These are phyloP conservation scores for Fusarium sp. DNA, from an alignment of 2,329 filamentous ascomycete genomes.

Conservation along the genomic window DNA sequence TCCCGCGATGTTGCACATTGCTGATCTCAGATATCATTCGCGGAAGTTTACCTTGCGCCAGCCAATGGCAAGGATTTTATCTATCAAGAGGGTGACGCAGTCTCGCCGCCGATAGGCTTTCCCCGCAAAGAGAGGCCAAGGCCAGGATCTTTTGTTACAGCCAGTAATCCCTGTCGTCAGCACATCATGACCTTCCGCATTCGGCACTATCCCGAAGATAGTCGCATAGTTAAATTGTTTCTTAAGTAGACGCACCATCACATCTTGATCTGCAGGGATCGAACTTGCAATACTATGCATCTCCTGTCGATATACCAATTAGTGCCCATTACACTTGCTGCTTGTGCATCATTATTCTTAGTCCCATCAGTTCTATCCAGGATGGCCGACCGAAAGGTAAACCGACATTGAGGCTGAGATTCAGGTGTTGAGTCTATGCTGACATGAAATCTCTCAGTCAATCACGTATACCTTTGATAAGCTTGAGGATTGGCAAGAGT, in stretches of 20 bases:
- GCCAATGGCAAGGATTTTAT: background rate
- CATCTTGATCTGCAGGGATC: background rate
- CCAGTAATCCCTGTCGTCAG: conserved; percentile 7
- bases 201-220: conserved; percentile 18
- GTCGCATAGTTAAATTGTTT: conserved; percentile 10
- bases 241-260: conserved; percentile 14
- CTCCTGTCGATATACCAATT: conserved; percentile 21
- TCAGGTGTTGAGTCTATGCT: fast-evolving
- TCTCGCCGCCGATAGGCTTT: conserved; percentile 14
- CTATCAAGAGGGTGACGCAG: conserved; percentile 13
- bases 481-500: conserved; percentile 15
- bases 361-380: background rate
- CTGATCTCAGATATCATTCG: background rate
- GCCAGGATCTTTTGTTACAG: conserved; percentile 25
- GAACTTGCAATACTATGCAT: conserved; percentile 1
- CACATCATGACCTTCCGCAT: conserved; percentile 28
- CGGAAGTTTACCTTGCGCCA: background rate
- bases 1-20: background rate
- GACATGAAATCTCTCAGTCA: background rate
- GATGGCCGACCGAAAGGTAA: conserved; percentile 25
- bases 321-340: conserved; percentile 9
- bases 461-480: conserved; percentile 10
- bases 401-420: fast-evolving
- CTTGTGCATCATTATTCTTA: conserved; percentile 7
- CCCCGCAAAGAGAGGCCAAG: background rate